Evolutionary conservation across 2,329 filamentous ascomycete genomes (phyloP).

Genomic region (Ophiocordyceps unilateralis): DNA sequence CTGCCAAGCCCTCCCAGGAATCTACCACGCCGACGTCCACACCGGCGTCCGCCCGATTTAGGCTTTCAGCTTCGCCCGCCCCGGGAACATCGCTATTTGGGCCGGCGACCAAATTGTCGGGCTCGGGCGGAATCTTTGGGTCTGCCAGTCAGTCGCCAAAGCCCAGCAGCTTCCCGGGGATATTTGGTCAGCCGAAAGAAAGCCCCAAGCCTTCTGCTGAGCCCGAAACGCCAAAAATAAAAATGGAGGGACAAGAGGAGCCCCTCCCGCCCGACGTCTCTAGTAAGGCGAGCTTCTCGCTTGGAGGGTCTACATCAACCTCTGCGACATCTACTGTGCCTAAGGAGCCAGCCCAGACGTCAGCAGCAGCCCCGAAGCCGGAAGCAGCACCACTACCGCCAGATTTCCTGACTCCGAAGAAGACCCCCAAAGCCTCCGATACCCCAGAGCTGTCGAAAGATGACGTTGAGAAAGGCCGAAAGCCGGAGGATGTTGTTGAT

Average conservation of each 20-base stretch:
- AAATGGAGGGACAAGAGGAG: slow-evolving; percentile 17
- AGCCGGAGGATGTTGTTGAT: slow-evolving; percentile 6
- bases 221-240: slow-evolving; percentile 17
- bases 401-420: slow-evolving; percentile 13
- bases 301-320: slow-evolving; percentile 35
- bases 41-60: slow-evolving; percentile 30
- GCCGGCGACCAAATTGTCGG: slow-evolving; percentile 13
- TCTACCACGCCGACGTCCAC: slow-evolving; percentile 34
- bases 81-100: slow-evolving; percentile 16
- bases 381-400: slow-evolving; percentile 27
- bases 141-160: slow-evolving; percentile 12
- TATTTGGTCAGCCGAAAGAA: slow-evolving; percentile 9
- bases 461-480: slow-evolving; percentile 9
- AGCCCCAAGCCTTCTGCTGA: slow-evolving; percentile 1
- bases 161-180: slow-evolving; percentile 6
- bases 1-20: slow-evolving; percentile 15
- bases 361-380: slow-evolving; percentile 10
- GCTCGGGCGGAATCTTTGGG: slow-evolving; percentile 12
- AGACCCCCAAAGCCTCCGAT: slow-evolving; percentile 3
- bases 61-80: slow-evolving; percentile 18
- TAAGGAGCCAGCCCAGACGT: slow-evolving; percentile 12
- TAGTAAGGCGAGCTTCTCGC: slow-evolving; percentile 31
- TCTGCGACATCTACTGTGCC: slow-evolving; percentile 23
- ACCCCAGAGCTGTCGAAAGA: slow-evolving; percentile 18
- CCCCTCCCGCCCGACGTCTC: slow-evolving; percentile 38